Base-by-base conservation (phyloP, 768 basidiomycete species). In the Russula compacta region DNA sequence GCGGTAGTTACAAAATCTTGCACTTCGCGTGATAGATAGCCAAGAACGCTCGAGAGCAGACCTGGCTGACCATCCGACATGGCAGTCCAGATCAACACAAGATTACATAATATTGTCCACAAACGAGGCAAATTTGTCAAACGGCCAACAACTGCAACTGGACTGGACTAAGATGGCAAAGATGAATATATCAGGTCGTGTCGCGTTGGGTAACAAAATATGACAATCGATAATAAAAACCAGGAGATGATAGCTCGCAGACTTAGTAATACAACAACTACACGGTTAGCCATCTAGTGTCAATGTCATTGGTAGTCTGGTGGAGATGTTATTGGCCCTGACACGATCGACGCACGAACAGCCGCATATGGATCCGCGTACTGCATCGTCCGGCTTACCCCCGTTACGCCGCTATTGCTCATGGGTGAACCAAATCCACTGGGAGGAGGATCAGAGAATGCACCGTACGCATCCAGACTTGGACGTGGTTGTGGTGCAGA, bases 321-420 rank as follows among this genome's bases (percentile, higher is more conserved):
- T 46, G 68, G 55, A 5, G 57, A 40, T 57, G 62, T 36, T 57
- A 58, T 36, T 12, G 54, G 19, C 32, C 21, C 39, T 35, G 55
- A 42, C 24, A 53, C 33, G 32, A 74, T 48, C 17, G 70, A 67
- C 5, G 86, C 85, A 17, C 88, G 79, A 39, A 92, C 88, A 11
- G 86, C 86, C 12, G 89, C 87, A 69, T 92, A 93, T 9, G 91
- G 91, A 69, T 93, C 72, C 24, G 90, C 91, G 68, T 92, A 90
- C 71, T 94, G 91, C 92, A 95, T 94, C 56, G 93, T 95, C 70
- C 92, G 76, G 72, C 91, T 93, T 42, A 93, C 76, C 32, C 83
- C 80, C 17, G 82, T 12, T 17, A 8, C 81, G 2, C 74, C 76
- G 36, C 76, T 70, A 59, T 81, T 69, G 10, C 73, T 61, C 15